A percentile compares a stretch with the other conserved stretches of the same genome.
phyloP scores from a whole-genome alignment of 208 protist genomes.

The Trichomonas vaginalis region DNA sequence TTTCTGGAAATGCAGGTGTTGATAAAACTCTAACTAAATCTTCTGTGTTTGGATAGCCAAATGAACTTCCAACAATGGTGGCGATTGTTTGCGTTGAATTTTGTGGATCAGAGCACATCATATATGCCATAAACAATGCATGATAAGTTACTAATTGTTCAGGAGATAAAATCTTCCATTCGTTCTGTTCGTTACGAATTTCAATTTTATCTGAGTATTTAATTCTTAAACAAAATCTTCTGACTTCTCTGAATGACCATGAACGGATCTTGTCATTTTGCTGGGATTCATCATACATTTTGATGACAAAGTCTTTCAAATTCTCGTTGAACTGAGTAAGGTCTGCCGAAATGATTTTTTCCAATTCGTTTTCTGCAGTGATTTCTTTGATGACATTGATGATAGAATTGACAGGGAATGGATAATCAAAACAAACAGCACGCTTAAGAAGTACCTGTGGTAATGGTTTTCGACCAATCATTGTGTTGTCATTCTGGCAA shows the following conservation, averaged over 20 bases:
- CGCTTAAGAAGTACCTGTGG: background rate
- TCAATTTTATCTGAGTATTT: background rate
- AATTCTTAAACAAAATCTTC: background rate
- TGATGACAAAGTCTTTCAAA: background rate
- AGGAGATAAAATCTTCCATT: too few relatives aligned
- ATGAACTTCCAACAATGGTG: background rate
- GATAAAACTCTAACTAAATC: too few relatives aligned
- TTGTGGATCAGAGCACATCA: background rate
- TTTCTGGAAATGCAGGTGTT: too few relatives aligned
- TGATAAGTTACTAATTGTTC: background rate
- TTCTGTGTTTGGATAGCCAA: background rate
- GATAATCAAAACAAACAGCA: background rate
- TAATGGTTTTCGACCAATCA: background rate
- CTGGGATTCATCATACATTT: background rate
- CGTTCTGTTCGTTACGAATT: background rate
- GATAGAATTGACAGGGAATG: background rate
- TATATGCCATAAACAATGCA: background rate
- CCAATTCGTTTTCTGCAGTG: background rate
- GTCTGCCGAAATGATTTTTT: background rate
- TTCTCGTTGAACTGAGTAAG: too few relatives aligned
- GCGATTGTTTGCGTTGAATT: background rate
- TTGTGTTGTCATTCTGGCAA: background rate
- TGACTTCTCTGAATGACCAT: background rate
- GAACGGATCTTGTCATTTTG: background rate
- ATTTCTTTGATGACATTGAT: background rate